These are phyloP conservation scores for Ilex asprella DNA, from an alignment of 257 asterid genomes.

Conservation along the genomic window DNA sequence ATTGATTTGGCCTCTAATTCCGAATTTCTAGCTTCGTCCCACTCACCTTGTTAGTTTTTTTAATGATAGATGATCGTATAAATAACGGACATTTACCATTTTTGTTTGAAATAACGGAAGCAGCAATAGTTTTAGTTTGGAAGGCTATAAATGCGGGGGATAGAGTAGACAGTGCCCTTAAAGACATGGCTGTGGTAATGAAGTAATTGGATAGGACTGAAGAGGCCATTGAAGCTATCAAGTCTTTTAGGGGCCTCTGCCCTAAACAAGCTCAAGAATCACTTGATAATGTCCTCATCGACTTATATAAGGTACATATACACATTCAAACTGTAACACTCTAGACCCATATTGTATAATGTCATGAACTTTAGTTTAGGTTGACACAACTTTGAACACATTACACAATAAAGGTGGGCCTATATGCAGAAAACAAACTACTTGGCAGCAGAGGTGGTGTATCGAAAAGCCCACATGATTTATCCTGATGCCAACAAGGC, in stretches of 20 bases:
- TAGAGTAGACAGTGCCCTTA: conserved; percentile 6
- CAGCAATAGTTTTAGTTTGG: conserved; percentile 13
- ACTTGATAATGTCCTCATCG: conserved; percentile 16
- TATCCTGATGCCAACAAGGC: background rate
- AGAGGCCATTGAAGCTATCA: conserved; percentile 17
- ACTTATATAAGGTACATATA: conserved; percentile 12
- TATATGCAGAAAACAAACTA: background rate
- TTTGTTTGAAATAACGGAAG: background rate
- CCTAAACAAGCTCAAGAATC: conserved; percentile 13
- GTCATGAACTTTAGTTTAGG: no score
- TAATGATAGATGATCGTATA: no score
- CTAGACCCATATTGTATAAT: no score
- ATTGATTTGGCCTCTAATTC: no score
- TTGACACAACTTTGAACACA: no score
- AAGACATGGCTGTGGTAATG: conserved; percentile 17
- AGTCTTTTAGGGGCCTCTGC: conserved; percentile 11
- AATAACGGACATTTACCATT: no score
- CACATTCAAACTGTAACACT: background rate
- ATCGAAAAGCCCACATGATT: background rate
- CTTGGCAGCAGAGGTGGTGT: background rate
- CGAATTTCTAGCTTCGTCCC: no score
- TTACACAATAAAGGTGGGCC: no score
- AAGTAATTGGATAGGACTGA: conserved; percentile 12
- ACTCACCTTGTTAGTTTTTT: no score
- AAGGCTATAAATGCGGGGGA: conserved; percentile 13